Conservation (phyloP, 2,329 filamentous ascomycete genomes). For the Fragosphaeria purpurea region DNA sequence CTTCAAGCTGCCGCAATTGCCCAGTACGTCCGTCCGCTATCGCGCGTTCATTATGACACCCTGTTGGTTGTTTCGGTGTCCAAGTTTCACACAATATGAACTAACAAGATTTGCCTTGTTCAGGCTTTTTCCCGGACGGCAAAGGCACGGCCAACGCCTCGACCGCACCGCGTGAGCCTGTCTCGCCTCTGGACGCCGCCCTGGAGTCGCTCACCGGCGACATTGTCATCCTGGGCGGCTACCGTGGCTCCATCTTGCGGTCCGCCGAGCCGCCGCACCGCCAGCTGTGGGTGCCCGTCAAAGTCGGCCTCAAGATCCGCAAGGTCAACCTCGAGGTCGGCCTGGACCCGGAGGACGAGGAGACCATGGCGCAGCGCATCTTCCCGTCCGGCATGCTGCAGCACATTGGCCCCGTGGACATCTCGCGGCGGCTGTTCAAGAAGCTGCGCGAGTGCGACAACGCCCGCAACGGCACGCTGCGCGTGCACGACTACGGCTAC, state of each 20-base stretch:
- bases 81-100: neutral
- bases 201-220: slow-evolving; percentile 69
- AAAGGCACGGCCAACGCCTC: neutral
- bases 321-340: slow-evolving; percentile 89
- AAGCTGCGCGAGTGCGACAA: slow-evolving; percentile 67
- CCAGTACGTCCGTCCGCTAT: slow-evolving; percentile 24
- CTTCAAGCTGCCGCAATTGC: slow-evolving; percentile 58
- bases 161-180: neutral
- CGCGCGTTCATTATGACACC: neutral
- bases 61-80: too few relatives aligned
- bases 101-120: neutral
- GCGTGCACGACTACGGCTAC: slow-evolving; percentile 86
- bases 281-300: slow-evolving; percentile 91
- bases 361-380: slow-evolving; percentile 71
- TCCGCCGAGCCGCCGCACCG: slow-evolving; percentile 72
- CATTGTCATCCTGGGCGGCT: slow-evolving; percentile 79
- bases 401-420: slow-evolving; percentile 84
- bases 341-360: slow-evolving; percentile 70
- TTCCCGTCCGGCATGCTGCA: slow-evolving; percentile 82
- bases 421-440: slow-evolving; percentile 72
- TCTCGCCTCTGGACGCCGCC: slow-evolving; percentile 31
- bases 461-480: slow-evolving; percentile 56
- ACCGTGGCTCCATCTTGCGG: slow-evolving; percentile 79
- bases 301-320: slow-evolving; percentile 81
- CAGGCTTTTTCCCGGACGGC: slow-evolving; percentile 18